These are phyloP conservation scores for Beta corolliflora DNA, from an alignment of 179 eudicot species.

Conservation along the genomic window DNA sequence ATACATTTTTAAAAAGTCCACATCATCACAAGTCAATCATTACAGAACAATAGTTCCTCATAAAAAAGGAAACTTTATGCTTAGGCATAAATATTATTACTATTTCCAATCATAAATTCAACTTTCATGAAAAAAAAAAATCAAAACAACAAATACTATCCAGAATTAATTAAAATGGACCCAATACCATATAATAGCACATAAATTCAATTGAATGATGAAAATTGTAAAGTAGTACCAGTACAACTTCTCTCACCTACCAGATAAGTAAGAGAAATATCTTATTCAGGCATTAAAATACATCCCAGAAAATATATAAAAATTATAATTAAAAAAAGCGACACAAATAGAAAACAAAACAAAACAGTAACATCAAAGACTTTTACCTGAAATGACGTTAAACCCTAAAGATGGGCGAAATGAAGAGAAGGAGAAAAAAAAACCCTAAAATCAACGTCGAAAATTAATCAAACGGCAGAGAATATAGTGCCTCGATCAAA, in stretches of 20 bases:
- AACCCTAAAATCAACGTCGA: not conserved
- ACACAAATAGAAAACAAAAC: not conserved
- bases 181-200: not conserved
- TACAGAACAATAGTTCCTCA: not conserved
- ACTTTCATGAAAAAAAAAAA: not conserved
- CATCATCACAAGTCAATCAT: slow-evolving; percentile 17
- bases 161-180: not conserved
- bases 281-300: too few relatives aligned
- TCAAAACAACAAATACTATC: not conserved
- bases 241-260: slow-evolving; percentile 2
- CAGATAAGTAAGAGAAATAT: not conserved
- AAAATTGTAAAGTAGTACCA: not conserved
- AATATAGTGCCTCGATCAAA: slow-evolving; percentile 1
- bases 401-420: slow-evolving; percentile 11
- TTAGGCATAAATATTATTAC: not conserved
- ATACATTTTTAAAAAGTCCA: slow-evolving; percentile 11
- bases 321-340: not conserved
- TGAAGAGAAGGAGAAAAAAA: not conserved
- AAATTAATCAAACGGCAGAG: not conserved
- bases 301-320: not conserved
- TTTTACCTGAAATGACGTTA: slow-evolving; percentile 19
- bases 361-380: not conserved
- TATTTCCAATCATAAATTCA: slow-evolving; percentile 5
- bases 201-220: not conserved
- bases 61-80: not conserved